Conservation (phyloP, 163 green algal genomes). For the Chloromonas sp. region DNA sequence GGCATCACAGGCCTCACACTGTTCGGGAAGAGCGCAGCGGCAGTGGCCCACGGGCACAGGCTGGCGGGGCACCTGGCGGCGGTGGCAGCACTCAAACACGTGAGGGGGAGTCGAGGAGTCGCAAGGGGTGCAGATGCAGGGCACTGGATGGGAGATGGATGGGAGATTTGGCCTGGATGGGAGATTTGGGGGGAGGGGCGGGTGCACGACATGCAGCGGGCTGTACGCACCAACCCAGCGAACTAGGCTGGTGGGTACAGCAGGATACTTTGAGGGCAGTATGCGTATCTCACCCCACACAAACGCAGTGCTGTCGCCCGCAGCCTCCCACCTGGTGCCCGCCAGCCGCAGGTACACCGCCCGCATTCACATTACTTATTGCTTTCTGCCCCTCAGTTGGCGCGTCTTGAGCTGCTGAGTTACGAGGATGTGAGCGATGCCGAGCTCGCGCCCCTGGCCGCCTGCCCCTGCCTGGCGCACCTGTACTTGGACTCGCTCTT, state of each 20-base stretch:
- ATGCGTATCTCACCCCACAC: no score
- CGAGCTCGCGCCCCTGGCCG: slow-evolving; percentile 13
- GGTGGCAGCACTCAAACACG: slow-evolving; percentile 1
- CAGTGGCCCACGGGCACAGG: slow-evolving; percentile 13
- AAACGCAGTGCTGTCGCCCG: no score
- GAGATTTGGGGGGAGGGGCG: no score
- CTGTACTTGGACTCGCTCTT: slow-evolving; percentile 23
- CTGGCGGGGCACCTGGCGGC: slow-evolving; percentile 12
- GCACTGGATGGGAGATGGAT: not conserved
- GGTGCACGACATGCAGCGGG: no score
- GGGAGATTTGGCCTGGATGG: no score
- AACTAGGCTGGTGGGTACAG: no score
- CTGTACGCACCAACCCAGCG: no score
- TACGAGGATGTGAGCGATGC: slow-evolving; percentile 23
- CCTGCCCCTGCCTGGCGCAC: slow-evolving; percentile 7
- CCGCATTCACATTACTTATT: no score
- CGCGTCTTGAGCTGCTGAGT: slow-evolving; percentile 13
- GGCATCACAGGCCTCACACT: slow-evolving; percentile 12
- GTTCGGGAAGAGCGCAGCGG: slow-evolving; percentile 19
- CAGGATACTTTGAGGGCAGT: no score
- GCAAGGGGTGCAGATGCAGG: not conserved
- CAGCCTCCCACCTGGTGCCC: no score
- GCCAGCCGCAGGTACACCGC: no score
- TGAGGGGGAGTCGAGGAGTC: not conserved
- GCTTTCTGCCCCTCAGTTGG: not conserved